A percentile compares a stretch with the other conserved stretches of the same genome.
These are phyloP conservation scores for Zasmidium citrigriseum DNA, from an alignment of 2,329 filamentous ascomycete species.

Conservation along the genomic window DNA sequence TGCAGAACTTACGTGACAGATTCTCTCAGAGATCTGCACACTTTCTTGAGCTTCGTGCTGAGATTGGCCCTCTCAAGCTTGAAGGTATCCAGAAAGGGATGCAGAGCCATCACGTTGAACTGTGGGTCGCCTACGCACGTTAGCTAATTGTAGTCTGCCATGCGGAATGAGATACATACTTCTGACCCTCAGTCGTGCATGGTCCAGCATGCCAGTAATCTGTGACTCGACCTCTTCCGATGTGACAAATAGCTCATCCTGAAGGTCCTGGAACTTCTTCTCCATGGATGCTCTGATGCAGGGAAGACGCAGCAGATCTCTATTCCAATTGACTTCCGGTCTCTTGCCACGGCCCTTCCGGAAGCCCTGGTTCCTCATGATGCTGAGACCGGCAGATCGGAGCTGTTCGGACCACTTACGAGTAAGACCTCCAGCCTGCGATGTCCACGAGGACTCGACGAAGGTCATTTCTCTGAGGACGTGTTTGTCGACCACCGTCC, in stretches of 20 bases:
- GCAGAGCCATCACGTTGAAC: constrained; percentile 12
- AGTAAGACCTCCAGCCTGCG: not conserved
- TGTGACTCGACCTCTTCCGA: not conserved
- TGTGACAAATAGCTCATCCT: not conserved
- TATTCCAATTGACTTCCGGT: not conserved
- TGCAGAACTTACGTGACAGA: not conserved
- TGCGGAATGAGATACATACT: not conserved
- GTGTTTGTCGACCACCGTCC: not conserved
- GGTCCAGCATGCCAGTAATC: not conserved
- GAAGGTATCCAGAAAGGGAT: constrained; percentile 15
- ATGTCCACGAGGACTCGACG: constrained; percentile 1
- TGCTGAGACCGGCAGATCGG: not conserved
- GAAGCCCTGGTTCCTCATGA: constrained; percentile 6
- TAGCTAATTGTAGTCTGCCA: not conserved
- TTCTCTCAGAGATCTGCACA: not conserved
- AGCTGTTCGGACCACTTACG: not conserved
- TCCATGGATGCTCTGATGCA: not conserved
- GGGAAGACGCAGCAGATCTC: not conserved
- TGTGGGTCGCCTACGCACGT: constrained; percentile 6
- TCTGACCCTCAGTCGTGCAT: not conserved
- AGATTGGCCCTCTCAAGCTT: constrained; percentile 7
- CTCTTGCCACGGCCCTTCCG: not conserved
- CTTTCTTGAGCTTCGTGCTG: not conserved
- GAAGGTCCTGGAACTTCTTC: not conserved
- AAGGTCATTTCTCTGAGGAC: not conserved